Evolutionary conservation across 495 filamentous ascomycete genomes (phyloP).

Genomic region (Penicillium daleae): DNA sequence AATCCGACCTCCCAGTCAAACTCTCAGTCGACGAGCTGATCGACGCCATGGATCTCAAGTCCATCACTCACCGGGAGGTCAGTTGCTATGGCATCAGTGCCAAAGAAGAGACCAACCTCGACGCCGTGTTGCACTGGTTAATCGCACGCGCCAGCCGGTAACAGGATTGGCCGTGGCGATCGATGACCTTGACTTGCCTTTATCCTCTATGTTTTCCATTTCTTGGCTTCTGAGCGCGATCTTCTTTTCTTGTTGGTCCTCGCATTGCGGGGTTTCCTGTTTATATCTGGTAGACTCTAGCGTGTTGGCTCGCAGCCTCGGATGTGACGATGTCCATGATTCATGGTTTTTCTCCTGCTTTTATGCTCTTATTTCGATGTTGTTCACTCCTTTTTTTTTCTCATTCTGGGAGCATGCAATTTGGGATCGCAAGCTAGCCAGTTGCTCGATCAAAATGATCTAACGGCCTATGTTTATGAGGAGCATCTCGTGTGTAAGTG

Average conservation of each 20-base stretch:
- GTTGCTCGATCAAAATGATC: conserved; percentile 13
- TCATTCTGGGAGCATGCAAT: conserved; percentile 19
- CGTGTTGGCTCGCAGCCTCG: conserved; percentile 29
- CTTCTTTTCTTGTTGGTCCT: conserved; percentile 7
- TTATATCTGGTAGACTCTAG: conserved; percentile 27
- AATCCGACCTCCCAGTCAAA: conserved; percentile 88
- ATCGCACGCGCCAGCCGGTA: conserved; percentile 75
- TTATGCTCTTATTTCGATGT: neutral
- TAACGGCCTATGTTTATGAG: conserved; percentile 10
- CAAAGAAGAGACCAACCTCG: conserved; percentile 97
- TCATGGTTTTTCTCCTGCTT: conserved; percentile 10
- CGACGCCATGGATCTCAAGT: conserved; percentile 86
- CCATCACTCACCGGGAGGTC: conserved; percentile 89
- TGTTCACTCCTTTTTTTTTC: neutral
- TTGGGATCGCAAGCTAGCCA: conserved; percentile 8
- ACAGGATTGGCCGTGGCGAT: neutral
- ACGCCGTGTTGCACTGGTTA: conserved; percentile 95
- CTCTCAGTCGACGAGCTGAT: conserved; percentile 93
- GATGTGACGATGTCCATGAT: conserved; percentile 30
- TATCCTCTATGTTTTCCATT: neutral
- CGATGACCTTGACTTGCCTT: neutral
- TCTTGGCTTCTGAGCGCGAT: conserved; percentile 8
- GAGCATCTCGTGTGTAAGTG: conserved; percentile 5
- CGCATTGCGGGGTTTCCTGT: conserved; percentile 1
- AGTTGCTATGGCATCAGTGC: conserved; percentile 99